phyloP scores from a whole-genome alignment of 2,329 filamentous ascomycete genomes.

The Fusarium tupiense region DNA sequence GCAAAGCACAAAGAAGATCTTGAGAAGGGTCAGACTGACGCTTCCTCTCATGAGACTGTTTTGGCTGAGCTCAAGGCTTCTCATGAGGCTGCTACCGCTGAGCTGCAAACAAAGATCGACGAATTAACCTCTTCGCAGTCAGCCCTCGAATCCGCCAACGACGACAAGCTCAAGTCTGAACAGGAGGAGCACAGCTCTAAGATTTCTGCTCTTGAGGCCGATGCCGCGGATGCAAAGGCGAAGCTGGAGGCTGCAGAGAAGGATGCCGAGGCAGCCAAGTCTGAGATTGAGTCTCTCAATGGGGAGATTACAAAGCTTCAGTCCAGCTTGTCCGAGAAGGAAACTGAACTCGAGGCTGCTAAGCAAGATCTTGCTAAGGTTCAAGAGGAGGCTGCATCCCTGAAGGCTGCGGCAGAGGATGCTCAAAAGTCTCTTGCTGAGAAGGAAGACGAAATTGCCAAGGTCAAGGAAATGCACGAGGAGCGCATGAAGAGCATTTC shows the following conservation, averaged over 20 bases:
- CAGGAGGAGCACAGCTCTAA: conserved; percentile 56
- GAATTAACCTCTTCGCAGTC: conserved; percentile 59
- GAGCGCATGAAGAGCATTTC: conserved; percentile 67
- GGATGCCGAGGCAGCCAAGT: conserved; percentile 54
- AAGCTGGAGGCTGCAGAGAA: conserved; percentile 60
- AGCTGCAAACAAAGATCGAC: conserved; percentile 65
- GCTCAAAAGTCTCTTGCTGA: conserved; percentile 57
- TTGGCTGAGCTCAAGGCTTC: conserved; percentile 60
- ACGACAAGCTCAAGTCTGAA: conserved; percentile 57
- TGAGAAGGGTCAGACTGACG: conserved; percentile 56
- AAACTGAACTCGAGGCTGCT: conserved; percentile 58
- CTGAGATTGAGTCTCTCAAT: conserved; percentile 57
- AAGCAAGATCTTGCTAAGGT: conserved; percentile 53
- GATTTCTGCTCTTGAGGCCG: conserved; percentile 61
- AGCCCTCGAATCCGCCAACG: conserved; percentile 56
- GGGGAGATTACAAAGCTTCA: conserved; percentile 52
- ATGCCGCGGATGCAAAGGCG: conserved; percentile 61
- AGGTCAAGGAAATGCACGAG: conserved; percentile 65
- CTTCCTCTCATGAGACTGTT: conserved; percentile 58
- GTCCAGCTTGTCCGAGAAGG: conserved; percentile 53
- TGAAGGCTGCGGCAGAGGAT: conserved; percentile 60
- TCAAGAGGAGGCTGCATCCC: conserved; percentile 57
- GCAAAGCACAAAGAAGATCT: conserved; percentile 63
- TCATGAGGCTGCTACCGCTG: conserved; percentile 59
- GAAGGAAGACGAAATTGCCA: conserved; percentile 61